These are phyloP conservation scores for Elongisporangium prolatum DNA, from an alignment of 352 stramenopile genomes.

Conservation along the genomic window DNA sequence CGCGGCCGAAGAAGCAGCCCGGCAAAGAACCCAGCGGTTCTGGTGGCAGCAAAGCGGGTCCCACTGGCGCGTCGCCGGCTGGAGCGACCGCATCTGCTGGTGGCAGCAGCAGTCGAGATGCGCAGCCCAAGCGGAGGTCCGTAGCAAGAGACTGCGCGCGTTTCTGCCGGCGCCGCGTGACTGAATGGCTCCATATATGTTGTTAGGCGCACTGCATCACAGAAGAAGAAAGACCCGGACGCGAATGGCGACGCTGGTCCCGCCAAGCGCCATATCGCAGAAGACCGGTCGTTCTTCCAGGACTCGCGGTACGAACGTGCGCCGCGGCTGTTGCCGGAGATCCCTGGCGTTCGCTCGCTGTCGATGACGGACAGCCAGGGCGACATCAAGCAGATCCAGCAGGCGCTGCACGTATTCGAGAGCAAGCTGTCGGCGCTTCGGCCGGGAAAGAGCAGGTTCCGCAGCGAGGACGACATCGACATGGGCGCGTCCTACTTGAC, in stretches of 20 bases:
- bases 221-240: conserved; percentile 45
- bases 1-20: conserved; percentile 12
- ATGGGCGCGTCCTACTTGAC: conserved; percentile 25
- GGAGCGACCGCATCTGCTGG: not conserved
- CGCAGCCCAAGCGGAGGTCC: conserved; percentile 33
- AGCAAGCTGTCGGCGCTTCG: conserved; percentile 12
- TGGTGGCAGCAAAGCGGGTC: not conserved
- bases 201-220: conserved; percentile 35
- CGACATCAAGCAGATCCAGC: conserved; percentile 60
- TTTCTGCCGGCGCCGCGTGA: not conserved
- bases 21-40: not conserved
- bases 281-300: conserved; percentile 20
- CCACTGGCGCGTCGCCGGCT: not conserved
- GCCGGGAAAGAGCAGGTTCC: conserved; percentile 13
- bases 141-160: not conserved
- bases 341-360: conserved; percentile 49
- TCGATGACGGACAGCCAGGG: conserved; percentile 37
- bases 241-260: conserved; percentile 15
- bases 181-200: conserved; percentile 1
- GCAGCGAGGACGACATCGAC: conserved; percentile 23
- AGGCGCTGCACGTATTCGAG: conserved; percentile 44
- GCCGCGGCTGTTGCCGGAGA: conserved; percentile 47
- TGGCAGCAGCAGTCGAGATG: conserved; percentile 14
- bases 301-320: conserved; percentile 39
- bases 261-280: conserved; percentile 13